phyloP scores from a whole-genome alignment of 2,329 filamentous ascomycete genomes.

The Drechmeria coniospora region DNA sequence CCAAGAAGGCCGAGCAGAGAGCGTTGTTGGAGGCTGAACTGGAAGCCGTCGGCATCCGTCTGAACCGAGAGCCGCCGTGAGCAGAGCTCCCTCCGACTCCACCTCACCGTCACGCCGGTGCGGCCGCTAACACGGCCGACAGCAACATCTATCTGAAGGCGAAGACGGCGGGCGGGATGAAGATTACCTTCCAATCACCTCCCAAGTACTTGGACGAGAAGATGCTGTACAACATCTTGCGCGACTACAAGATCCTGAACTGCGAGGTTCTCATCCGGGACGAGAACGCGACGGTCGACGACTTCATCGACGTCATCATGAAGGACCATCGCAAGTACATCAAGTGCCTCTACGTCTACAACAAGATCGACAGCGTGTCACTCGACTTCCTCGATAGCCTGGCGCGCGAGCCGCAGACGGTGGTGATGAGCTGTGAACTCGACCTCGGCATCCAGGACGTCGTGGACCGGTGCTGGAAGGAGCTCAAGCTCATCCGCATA shows the following conservation, averaged over 20 bases:
- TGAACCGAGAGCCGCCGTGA: constrained; percentile 83
- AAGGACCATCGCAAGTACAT: constrained; percentile 98
- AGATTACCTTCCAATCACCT: constrained; percentile 84
- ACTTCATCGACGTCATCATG: constrained; percentile 99
- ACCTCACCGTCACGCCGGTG: background rate
- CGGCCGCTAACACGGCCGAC: no score
- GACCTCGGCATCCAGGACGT: constrained; percentile 89
- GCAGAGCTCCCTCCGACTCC: constrained; percentile 13
- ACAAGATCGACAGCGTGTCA: constrained; percentile 94
- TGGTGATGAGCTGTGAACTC: constrained; percentile 94
- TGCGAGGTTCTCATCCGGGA: constrained; percentile 91
- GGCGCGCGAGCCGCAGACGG: constrained; percentile 83
- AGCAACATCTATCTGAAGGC: constrained; percentile 94
- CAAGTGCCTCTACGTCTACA: constrained; percentile 90
- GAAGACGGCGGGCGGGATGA: constrained; percentile 96
- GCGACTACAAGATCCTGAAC: constrained; percentile 98
- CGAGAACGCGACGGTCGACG: constrained; percentile 89
- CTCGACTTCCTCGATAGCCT: constrained; percentile 87
- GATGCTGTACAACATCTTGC: constrained; percentile 93
- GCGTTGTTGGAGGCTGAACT: constrained; percentile 80
- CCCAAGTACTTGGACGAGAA: constrained; percentile 92
- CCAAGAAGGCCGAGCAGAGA: constrained; percentile 88
- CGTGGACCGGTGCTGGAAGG: constrained; percentile 87
- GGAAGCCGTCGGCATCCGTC: constrained; percentile 83
- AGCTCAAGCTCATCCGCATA: constrained; percentile 74